Base-by-base conservation (phyloP, 306 rosid species). In the Vigna unguiculata region DNA sequence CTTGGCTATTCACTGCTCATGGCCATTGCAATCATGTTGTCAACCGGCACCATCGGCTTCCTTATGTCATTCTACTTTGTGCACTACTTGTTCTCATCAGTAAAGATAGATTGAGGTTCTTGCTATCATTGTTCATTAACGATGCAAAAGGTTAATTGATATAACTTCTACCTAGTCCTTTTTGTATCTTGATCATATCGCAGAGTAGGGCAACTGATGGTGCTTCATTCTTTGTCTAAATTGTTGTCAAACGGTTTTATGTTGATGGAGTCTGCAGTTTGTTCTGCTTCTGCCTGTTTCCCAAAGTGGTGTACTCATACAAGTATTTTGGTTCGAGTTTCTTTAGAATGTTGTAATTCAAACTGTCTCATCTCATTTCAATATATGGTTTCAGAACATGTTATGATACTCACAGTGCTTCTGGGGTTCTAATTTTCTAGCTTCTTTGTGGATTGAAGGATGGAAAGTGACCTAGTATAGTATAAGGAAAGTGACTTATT, bases 1-100 rank as follows among this genome's bases (percentile, higher is more conserved):
- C 65, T 58, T 14, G 65, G 65, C 11, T 58, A 58, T 58, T 58
- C 65, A 14, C 41, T 58, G 14, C 65, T 58, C 41, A 58, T 58
- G 65, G 65, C 65, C 65, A 58, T 58, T 58, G 65, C 65, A 58
- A 86, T 91, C 83, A 91, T 91, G 97, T 78, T 91, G 69, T 86
- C 67, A 0, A 60, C 67, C 6, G 67, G 67, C 22, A 60, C 67
- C 67, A 60, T 60, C 3, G 67, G 67, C 67, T 60, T 60, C 45
- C 67, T 60, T 32, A 60, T 60, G 67, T 60, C 67, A 7, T 60
- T 60, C 67, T 60, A 60, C 67, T 60, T 60, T 60, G 67, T 60
- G 67, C 67, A 60, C 45, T 60, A 60, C 67, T 60, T 60, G 67
- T 60, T 60, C 22, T 60, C 67, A 30, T 60, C 67, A 32, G 67